A percentile compares a stretch with the other conserved stretches of the same genome.
These are phyloP conservation scores for Hirsutella thompsonii DNA, from an alignment of 2,329 filamentous ascomycete genomes.

Conservation along the genomic window DNA sequence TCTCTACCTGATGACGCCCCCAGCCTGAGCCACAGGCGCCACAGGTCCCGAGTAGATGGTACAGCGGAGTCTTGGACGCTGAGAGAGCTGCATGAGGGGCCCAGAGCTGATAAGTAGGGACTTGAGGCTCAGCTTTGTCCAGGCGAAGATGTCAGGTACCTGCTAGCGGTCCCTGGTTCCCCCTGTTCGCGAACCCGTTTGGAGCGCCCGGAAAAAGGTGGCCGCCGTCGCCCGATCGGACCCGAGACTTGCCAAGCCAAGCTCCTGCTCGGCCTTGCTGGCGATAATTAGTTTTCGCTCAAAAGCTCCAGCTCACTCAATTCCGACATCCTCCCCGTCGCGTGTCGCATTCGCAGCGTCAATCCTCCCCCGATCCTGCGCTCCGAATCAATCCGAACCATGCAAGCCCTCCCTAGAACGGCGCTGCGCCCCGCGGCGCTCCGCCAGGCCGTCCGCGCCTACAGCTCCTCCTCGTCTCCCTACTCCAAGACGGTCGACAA, in stretches of 20 bases:
- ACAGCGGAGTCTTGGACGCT: not conserved
- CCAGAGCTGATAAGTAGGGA: not conserved
- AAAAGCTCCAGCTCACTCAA: conserved; percentile 9
- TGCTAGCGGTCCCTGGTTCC: not conserved
- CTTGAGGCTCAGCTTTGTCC: not conserved
- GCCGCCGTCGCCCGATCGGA: conserved; percentile 10
- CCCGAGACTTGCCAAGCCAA: conserved; percentile 7
- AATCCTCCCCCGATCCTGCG: conserved; percentile 2
- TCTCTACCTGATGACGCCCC: not conserved
- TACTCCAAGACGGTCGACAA: conserved; percentile 69
- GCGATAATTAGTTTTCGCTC: conserved; percentile 7
- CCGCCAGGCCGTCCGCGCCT: conserved; percentile 54
- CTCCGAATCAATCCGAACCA: conserved; percentile 28
- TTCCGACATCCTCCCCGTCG: conserved; percentile 7
- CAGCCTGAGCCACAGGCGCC: not conserved
- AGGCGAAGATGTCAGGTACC: not conserved
- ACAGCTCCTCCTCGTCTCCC: conserved; percentile 57
- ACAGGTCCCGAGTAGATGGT: not conserved
- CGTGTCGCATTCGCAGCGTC: conserved; percentile 9
- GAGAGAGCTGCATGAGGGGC: too few species aligned
- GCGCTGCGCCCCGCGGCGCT: conserved; percentile 55
- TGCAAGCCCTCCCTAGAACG: conserved; percentile 74
- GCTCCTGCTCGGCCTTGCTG: conserved; percentile 1
- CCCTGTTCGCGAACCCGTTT: too few species aligned
- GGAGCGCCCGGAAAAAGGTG: conserved; percentile 11